phyloP scores from a whole-genome alignment of 495 filamentous ascomycete genomes.

The Aspergillus diversus region DNA sequence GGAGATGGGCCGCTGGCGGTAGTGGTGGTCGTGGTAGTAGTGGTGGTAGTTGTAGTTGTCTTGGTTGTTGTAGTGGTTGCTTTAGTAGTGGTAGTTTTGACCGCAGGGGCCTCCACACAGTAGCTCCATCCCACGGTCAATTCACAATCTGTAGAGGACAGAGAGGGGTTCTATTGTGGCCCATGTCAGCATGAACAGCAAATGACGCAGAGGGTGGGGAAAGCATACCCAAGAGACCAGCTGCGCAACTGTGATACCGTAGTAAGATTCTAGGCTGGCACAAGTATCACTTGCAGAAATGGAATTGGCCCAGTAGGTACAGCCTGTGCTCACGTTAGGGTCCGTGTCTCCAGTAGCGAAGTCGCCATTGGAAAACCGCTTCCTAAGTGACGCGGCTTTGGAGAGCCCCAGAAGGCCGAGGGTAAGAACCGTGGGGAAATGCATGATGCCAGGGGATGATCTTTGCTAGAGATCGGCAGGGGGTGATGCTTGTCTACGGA shows the following conservation, averaged over 20 bases:
- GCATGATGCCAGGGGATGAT: too few relatives aligned
- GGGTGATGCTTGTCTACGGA: too few relatives aligned
- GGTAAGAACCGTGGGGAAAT: neutral
- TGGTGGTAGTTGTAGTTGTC: slow-evolving; percentile 12
- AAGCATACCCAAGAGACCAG: slow-evolving; percentile 20
- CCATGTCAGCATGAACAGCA: neutral
- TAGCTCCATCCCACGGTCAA: slow-evolving; percentile 23
- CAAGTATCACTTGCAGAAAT: slow-evolving; percentile 22
- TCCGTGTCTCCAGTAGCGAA: slow-evolving; percentile 21
- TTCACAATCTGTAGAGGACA: slow-evolving; percentile 1
- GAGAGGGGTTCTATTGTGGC: slow-evolving; percentile 18
- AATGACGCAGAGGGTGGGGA: neutral
- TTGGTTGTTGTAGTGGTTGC: slow-evolving; percentile 10
- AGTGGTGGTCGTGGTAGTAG: slow-evolving; percentile 9
- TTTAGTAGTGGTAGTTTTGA: slow-evolving; percentile 1
- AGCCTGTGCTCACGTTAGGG: slow-evolving; percentile 17
- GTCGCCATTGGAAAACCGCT: slow-evolving; percentile 14
- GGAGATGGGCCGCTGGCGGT: slow-evolving; percentile 22
- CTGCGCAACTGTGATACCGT: slow-evolving; percentile 15
- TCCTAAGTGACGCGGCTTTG: neutral
- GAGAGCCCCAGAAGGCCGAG: neutral
- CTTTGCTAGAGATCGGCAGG: too few relatives aligned
- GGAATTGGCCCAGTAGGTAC: slow-evolving; percentile 21
- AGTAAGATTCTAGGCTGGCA: slow-evolving; percentile 12
- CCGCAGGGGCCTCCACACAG: slow-evolving; percentile 14